These are phyloP conservation scores for Phylloporus sp. DNA, from an alignment of 768 basidiomycete genomes.

Conservation along the genomic window DNA sequence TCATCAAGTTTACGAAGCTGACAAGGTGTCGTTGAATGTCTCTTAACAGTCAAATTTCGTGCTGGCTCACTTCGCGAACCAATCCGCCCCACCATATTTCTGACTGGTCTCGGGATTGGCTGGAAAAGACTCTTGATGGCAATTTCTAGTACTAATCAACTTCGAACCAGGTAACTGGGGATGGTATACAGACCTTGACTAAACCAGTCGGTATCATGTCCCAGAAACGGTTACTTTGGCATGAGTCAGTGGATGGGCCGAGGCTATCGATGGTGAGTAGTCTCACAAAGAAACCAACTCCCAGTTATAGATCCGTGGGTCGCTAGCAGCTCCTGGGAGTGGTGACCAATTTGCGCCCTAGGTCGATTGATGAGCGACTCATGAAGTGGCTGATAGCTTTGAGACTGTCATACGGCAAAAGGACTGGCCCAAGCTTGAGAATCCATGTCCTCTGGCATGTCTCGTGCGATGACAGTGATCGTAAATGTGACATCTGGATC, in stretches of 20 bases:
- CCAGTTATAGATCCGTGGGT: constrained; percentile 34
- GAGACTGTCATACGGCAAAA: constrained; percentile 39
- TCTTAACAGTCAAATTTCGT: not conserved
- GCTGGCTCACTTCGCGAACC: constrained; percentile 34
- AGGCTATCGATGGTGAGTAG: not conserved
- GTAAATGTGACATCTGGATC: constrained; percentile 16
- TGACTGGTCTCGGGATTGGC: constrained; percentile 14
- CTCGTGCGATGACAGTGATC: constrained; percentile 33
- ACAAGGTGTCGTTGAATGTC: not conserved
- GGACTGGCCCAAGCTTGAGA: constrained; percentile 49
- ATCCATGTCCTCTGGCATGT: constrained; percentile 35
- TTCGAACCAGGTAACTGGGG: not conserved
- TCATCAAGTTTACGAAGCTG: constrained; percentile 33
- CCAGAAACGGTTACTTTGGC: constrained; percentile 43
- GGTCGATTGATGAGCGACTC: not conserved
- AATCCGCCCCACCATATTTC: constrained; percentile 39
- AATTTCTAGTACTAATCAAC: constrained; percentile 31
- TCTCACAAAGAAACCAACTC: constrained; percentile 43
- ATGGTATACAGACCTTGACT: constrained; percentile 30
- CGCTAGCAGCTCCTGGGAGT: constrained; percentile 33
- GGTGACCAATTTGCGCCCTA: constrained; percentile 50
- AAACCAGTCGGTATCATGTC: constrained; percentile 43
- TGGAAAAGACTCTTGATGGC: constrained; percentile 34
- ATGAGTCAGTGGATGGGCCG: constrained; percentile 4
- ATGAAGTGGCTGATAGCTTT: not conserved